Evolutionary conservation across 306 rosid species (phyloP), one percentile per base, ranked within the genome.

Genomic region (Comarum palustre): DNA sequence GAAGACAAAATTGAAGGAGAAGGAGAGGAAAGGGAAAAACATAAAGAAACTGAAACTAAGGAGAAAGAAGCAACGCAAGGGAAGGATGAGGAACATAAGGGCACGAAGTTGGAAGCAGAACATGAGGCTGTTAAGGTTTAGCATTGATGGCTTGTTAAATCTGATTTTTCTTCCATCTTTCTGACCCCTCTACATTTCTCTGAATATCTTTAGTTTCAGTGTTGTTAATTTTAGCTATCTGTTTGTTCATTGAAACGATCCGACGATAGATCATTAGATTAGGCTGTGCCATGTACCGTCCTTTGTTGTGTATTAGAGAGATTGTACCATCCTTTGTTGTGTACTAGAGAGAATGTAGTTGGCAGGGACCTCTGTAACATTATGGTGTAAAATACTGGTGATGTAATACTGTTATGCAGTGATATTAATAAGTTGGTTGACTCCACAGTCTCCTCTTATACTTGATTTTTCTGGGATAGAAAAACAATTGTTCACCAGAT

Each of bases 201-300:
- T 45, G 80, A 74, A 79, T 70, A 78, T 82, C 86, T 75, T 82
- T 84, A 87, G 88, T 76, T 82, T 80, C 38, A 50, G 29, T 84
- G 84, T 78, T 85, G 85, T 84, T 77, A 59, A 80, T 86, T 78
- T 73, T 81, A 86, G 86, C 66, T 77, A 75, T 86, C 85, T 83
- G 84, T 84, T 87, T 86, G 92, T 83, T 86, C 80, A 80, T 86
- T 83, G 83, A 76, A 86, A 85, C 75, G n/a, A 78, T 72, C 82
- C 70, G 59, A 80, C 77, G 27, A 80, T 87, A 85, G 84, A 79
- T 60, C 81, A 60, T 54, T 84, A 84, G 96, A 73, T 69, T 87
- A 89, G 96, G 79, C 78, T 58, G 64, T 13, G 27, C 64, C 69
- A 73, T 86, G 89, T 82, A 84, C 79, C 87, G 61, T 79, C 85